phyloP scores from a whole-genome alignment of 1,139 yeast genomes.

The Hansenula lynferdii region DNA sequence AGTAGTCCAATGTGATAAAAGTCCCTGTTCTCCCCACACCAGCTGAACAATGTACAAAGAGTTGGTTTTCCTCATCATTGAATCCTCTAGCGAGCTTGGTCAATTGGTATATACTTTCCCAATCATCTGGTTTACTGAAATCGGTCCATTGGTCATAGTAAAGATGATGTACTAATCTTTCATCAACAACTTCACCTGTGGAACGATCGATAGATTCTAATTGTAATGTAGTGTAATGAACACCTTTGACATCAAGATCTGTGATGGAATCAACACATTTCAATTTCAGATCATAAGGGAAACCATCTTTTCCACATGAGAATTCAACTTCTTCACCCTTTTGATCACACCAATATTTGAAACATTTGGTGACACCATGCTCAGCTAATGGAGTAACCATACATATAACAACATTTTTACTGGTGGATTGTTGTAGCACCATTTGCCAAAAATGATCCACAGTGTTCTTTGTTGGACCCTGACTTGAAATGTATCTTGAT shows the following conservation, averaged over 20 bases:
- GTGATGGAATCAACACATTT: slow-evolving; percentile 15
- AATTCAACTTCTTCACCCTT: slow-evolving; percentile 6
- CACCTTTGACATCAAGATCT: slow-evolving; percentile 8
- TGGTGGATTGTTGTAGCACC: slow-evolving; percentile 48
- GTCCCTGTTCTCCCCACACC: slow-evolving; percentile 82
- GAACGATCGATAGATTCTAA: slow-evolving; percentile 7
- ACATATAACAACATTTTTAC: slow-evolving; percentile 52
- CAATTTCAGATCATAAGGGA: slow-evolving; percentile 13
- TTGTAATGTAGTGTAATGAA: slow-evolving; percentile 15
- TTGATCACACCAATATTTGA: slow-evolving; percentile 64
- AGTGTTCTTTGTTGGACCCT: slow-evolving; percentile 69
- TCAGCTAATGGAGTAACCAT: slow-evolving; percentile 87
- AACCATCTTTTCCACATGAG: slow-evolving; percentile 7
- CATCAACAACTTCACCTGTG: slow-evolving; percentile 12
- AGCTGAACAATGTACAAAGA: slow-evolving; percentile 68
- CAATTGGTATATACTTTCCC: slow-evolving; percentile 26
- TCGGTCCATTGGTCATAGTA: slow-evolving; percentile 43
- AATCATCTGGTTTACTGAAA: slow-evolving; percentile 35
- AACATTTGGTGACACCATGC: slow-evolving; percentile 57
- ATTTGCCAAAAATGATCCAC: slow-evolving; percentile 80
- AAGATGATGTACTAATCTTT: slow-evolving; percentile 33
- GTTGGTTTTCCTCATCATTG: slow-evolving; percentile 28
- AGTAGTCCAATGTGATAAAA: slow-evolving; percentile 58
- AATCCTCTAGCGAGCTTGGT: slow-evolving; percentile 24
- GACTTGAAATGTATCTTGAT: slow-evolving; percentile 48